These are phyloP conservation scores for Yarrowia sp. DNA, from an alignment of 805 yeast genomes.

Conservation along the genomic window DNA sequence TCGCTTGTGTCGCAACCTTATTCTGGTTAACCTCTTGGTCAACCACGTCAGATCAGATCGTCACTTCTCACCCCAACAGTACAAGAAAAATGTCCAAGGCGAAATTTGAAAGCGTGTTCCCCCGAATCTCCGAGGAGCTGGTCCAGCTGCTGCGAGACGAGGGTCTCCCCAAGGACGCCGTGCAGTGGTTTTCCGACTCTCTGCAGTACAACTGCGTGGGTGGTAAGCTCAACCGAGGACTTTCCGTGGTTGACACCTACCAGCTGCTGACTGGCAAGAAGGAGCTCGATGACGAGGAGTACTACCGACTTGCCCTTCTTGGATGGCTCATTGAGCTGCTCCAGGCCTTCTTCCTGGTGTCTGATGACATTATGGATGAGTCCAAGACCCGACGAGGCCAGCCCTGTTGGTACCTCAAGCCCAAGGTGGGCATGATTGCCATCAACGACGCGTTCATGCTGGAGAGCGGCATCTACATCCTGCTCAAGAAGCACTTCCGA, in stretches of 20 bases:
- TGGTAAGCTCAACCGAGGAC: constrained; percentile 94
- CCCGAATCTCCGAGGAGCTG: constrained; percentile 72
- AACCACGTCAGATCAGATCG: neutral
- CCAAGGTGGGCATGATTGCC: constrained; percentile 83
- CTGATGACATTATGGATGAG: constrained; percentile 98
- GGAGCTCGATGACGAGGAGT: constrained; percentile 64
- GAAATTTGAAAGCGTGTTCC: constrained; percentile 55
- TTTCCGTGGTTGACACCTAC: constrained; percentile 92
- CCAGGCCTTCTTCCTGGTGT: constrained; percentile 85
- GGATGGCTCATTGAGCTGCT: constrained; percentile 91
- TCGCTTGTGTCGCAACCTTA: neutral
- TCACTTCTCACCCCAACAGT: neutral
- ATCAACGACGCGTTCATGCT: constrained; percentile 96
- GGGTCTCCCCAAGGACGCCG: constrained; percentile 82
- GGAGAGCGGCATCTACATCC: constrained; percentile 87
- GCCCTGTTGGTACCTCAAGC: constrained; percentile 91
- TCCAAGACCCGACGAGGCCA: constrained; percentile 97
- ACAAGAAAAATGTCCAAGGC: constrained; percentile 27
- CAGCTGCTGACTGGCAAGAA: constrained; percentile 66
- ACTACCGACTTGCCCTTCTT: constrained; percentile 76
- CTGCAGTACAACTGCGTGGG: constrained; percentile 89
- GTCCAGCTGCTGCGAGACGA: constrained; percentile 56
- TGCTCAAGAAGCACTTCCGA: constrained; percentile 86
- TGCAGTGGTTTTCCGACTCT: constrained; percentile 70
- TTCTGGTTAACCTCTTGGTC: neutral